Evolutionary conservation across 2,329 filamentous ascomycete species (phyloP).

Genomic region (Malbranchea cinnamomea): DNA sequence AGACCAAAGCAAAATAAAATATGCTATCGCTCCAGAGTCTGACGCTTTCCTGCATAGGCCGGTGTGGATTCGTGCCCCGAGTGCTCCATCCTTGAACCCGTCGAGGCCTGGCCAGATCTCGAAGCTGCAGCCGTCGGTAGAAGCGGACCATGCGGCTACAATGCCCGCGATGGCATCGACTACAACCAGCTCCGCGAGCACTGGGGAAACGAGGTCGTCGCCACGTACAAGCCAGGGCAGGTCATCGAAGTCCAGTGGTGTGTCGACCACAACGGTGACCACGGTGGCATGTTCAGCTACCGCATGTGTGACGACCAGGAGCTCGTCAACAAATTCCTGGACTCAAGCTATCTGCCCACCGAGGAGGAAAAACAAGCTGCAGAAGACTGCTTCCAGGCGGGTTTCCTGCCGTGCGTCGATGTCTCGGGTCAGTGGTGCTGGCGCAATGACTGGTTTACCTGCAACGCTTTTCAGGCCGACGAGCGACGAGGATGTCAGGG

Average conservation of each 20-base stretch:
- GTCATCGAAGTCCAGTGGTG: constrained; percentile 40
- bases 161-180: constrained; percentile 38
- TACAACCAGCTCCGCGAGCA: constrained; percentile 34
- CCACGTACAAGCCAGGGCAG: constrained; percentile 32
- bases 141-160: constrained; percentile 39
- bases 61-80: constrained; percentile 38
- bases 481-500: constrained; percentile 6
- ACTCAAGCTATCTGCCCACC: constrained; percentile 34
- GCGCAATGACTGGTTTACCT: constrained; percentile 42
- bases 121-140: constrained; percentile 31
- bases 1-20: too few relatives aligned
- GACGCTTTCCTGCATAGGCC: too few relatives aligned
- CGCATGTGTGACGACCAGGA: constrained; percentile 39
- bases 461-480: constrained; percentile 29
- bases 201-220: constrained; percentile 33
- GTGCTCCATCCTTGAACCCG: constrained; percentile 40
- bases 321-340: constrained; percentile 36
- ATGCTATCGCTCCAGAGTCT: too few relatives aligned
- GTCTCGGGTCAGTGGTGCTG: constrained; percentile 36
- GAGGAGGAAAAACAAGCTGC: constrained; percentile 38
- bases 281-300: constrained; percentile 43
- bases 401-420: constrained; percentile 35
- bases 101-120: constrained; percentile 36
- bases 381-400: constrained; percentile 37
- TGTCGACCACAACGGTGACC: constrained; percentile 41